These are phyloP conservation scores for Penicillium mononematosum DNA, from an alignment of 495 filamentous ascomycete genomes.

Conservation along the genomic window DNA sequence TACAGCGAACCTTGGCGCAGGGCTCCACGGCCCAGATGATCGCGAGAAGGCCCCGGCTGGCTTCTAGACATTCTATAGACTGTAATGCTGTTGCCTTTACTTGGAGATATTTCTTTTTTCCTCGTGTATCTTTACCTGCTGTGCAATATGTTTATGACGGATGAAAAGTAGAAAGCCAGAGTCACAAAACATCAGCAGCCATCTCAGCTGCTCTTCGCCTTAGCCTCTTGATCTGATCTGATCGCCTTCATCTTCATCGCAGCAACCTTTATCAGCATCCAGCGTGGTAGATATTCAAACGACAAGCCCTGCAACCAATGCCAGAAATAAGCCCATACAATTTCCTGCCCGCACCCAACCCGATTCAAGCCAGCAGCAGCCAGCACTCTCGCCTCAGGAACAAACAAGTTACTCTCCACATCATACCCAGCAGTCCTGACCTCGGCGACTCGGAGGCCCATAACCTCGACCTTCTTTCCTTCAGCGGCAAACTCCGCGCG, in stretches of 20 bases:
- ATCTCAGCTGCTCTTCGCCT: constrained; percentile 18
- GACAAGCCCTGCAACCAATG: constrained; percentile 27
- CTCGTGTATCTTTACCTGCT: neutral
- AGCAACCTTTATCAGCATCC: constrained; percentile 21
- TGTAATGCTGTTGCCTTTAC: constrained; percentile 7
- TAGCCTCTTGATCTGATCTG: constrained; percentile 14
- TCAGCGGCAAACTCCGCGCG: constrained; percentile 32
- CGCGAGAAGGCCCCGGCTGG: constrained; percentile 36
- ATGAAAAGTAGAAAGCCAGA: neutral
- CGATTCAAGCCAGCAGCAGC: constrained; percentile 32
- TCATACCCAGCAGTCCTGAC: constrained; percentile 24
- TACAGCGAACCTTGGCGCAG: constrained; percentile 57
- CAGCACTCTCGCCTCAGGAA: constrained; percentile 22
- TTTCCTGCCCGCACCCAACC: constrained; percentile 29
- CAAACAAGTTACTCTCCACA: constrained; percentile 21
- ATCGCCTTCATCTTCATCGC: constrained; percentile 16
- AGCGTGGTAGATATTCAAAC: constrained; percentile 25
- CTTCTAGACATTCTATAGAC: constrained; percentile 29
- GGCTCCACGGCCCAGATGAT: constrained; percentile 39
- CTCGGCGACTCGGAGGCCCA: constrained; percentile 30
- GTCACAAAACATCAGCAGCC: neutral
- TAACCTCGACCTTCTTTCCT: constrained; percentile 27
- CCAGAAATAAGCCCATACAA: constrained; percentile 32
- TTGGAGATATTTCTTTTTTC: neutral
- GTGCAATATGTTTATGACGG: constrained; percentile 1